A percentile compares a stretch with the other conserved stretches of the same genome.
phyloP scores from a whole-genome alignment of 2,329 filamentous ascomycete genomes.

The Xylaria sp. region DNA sequence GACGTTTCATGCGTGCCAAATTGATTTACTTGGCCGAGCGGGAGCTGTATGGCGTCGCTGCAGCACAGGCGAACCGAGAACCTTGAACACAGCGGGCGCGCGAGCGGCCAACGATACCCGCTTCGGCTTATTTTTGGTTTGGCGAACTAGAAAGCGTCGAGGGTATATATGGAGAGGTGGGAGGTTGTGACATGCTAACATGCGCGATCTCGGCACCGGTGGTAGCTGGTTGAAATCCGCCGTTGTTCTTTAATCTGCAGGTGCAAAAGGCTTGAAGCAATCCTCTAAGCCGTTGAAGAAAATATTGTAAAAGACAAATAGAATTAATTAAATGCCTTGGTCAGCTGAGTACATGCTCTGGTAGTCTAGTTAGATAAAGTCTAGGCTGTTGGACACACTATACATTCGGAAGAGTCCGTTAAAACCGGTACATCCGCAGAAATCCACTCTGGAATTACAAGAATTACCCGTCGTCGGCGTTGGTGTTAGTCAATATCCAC shows the following conservation, averaged over 20 bases:
- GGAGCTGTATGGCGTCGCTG: slow-evolving; percentile 5
- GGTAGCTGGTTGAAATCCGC: background rate
- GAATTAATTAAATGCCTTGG: background rate
- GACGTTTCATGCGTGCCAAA: slow-evolving; percentile 27
- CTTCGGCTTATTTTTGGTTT: slow-evolving; percentile 26
- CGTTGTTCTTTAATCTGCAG: background rate
- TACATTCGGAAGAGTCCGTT: background rate
- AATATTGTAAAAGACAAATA: background rate
- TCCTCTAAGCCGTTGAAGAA: background rate
- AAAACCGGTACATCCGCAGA: slow-evolving; percentile 10
- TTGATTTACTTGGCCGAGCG: slow-evolving; percentile 7
- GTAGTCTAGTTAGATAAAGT: no score
- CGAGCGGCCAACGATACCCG: slow-evolving; percentile 24
- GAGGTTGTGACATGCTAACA: background rate
- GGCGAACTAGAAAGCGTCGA: background rate
- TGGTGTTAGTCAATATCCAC: no score
- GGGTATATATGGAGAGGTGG: background rate
- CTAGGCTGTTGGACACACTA: background rate
- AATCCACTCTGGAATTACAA: background rate
- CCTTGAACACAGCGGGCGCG: background rate
- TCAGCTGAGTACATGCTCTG: no score
- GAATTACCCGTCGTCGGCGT: slow-evolving; percentile 13
- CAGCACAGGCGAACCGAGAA: background rate
- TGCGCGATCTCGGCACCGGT: slow-evolving; percentile 28
- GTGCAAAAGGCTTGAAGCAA: background rate